Evolutionary conservation across 2,329 filamentous ascomycete genomes (phyloP).

Genomic region (Hypoxylon sp.): DNA sequence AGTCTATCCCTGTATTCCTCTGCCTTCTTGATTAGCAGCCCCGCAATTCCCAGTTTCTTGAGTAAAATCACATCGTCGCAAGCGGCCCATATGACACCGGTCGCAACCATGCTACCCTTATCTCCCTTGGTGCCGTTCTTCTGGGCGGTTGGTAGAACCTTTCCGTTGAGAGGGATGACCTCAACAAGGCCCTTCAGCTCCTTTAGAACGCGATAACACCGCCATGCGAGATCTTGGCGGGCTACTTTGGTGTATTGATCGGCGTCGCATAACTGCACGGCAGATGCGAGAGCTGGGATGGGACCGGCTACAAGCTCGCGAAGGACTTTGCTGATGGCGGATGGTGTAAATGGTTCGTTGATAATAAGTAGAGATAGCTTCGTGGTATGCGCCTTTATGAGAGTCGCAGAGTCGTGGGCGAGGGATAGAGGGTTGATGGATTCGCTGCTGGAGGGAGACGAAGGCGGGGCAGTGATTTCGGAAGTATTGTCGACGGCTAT

Average conservation of each 20-base stretch:
- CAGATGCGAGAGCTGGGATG: constrained; percentile 78
- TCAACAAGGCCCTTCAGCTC: constrained; percentile 69
- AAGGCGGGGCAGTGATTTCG: constrained; percentile 28
- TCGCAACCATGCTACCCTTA: constrained; percentile 68
- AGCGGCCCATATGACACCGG: constrained; percentile 82
- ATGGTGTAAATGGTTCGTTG: constrained; percentile 85
- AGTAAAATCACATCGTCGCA: constrained; percentile 78
- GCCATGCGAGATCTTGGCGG: constrained; percentile 68
- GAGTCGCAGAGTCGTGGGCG: constrained; percentile 73
- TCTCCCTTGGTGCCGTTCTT: constrained; percentile 55
- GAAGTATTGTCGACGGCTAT: constrained; percentile 48
- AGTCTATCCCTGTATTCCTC: constrained; percentile 78
- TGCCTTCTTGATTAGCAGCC: constrained; percentile 74
- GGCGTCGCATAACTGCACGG: constrained; percentile 70
- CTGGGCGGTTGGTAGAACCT: constrained; percentile 56
- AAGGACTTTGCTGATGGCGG: constrained; percentile 75
- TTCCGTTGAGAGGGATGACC: constrained; percentile 67
- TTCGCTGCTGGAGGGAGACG: constrained; percentile 27
- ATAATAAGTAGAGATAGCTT: constrained; percentile 88
- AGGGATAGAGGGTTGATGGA: constrained; percentile 70
- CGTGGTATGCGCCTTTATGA: constrained; percentile 84
- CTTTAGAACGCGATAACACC: constrained; percentile 66
- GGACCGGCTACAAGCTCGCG: constrained; percentile 75
- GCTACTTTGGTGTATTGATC: constrained; percentile 70
- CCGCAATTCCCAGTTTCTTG: constrained; percentile 72